Percentiles rank a stretch among this genome's conserved stretches.
These are phyloP conservation scores for Entomortierella lignicola DNA, from an alignment of 192 early-diverging fungal species.

Conservation along the genomic window DNA sequence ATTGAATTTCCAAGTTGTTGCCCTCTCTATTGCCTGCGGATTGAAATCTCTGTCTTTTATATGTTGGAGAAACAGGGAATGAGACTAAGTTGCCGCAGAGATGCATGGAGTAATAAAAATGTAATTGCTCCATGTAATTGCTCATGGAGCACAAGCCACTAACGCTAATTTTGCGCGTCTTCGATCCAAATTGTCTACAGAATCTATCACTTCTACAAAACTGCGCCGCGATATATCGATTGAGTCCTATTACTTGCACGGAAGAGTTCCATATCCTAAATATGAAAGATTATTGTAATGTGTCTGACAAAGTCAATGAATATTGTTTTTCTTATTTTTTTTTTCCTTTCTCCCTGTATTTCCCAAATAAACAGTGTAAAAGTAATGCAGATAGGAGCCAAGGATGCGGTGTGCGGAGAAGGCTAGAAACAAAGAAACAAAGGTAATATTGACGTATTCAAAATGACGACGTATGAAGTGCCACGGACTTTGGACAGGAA, in stretches of 20 bases:
- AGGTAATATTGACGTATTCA: no score
- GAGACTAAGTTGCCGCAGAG: constrained; percentile 19
- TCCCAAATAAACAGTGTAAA: neutral
- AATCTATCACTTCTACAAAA: no score
- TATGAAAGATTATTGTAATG: neutral
- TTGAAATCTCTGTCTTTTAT: neutral
- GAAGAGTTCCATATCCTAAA: no score
- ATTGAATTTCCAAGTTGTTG: neutral
- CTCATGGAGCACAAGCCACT: neutral
- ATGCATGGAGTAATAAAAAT: neutral
- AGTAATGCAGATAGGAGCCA: neutral
- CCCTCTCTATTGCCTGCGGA: neutral
- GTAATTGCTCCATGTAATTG: neutral
- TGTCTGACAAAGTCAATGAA: neutral
- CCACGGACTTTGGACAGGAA: no score
- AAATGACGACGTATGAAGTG: no score
- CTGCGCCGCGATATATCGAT: no score
- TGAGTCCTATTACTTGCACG: no score
- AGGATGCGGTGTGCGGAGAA: neutral
- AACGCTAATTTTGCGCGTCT: no score
- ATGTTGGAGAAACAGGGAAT: neutral
- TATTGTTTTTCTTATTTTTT: neutral
- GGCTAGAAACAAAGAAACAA: neutral
- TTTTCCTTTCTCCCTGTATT: neutral
- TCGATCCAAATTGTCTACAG: no score